Base-by-base conservation (phyloP, 495 filamentous ascomycete genomes). In the Penicillium tannophilum region DNA sequence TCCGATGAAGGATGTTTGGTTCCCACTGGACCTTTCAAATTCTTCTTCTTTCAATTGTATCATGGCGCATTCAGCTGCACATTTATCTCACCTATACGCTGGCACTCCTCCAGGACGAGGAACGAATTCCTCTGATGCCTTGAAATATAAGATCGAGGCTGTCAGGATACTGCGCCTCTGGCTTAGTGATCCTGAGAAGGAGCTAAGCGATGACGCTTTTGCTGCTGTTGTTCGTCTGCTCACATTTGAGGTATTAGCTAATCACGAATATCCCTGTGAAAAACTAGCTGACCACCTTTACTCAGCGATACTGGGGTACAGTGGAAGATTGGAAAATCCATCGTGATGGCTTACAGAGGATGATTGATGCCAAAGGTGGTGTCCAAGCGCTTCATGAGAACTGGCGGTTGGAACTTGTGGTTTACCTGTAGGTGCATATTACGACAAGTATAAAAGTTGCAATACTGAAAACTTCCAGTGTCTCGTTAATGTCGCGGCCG, bases 1-100 rank as follows among this genome's bases (percentile, higher is more conserved):
- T 54, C 68, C 68, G 9, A 71, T 71, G 68, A 62, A 58, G 39
- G 68, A 71, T 50, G 68, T 71, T 31, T 71, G 68, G 68, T 68
- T 71, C 50, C 68, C 68, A 2, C 58, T 69, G n/a, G 68, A 71
- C 23, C 60, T 71, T 1, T 71, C 68, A 0, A 71, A 71, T 58
- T 59, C 65, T 14, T 65, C 68, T 8, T 71, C 68, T 14, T 71
- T 71, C 53, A 64, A 69, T 33, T 62, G 60, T 45, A 64, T 71
- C 51, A 65, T 70, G 65, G 67, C 67, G 4, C 67, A 70, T 45
- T 63, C 68, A 5, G 68, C 68, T 6, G 68, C 68, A 2, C 68
- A 71, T 45, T 26, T 71, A 41, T 52, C 59, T 43, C 64, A 71
- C 33, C 44, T 64, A 6, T 64, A 66, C 46, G 57, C 56, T 4